Evolutionary conservation across 495 filamentous ascomycete genomes (phyloP).

Genomic region (Melanomma pulvis-pyrius): DNA sequence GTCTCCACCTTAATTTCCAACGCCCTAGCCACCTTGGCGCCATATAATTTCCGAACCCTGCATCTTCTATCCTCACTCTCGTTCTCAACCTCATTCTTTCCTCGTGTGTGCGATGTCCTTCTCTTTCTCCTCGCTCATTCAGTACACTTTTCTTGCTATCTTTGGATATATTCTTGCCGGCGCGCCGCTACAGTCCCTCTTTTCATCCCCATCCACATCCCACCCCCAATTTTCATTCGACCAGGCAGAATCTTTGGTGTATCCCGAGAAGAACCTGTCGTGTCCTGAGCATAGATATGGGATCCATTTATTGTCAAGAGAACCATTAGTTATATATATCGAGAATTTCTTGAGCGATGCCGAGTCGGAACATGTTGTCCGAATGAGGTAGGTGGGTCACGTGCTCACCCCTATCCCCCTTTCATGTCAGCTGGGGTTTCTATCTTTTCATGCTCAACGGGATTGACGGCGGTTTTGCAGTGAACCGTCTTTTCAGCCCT

Average conservation of each 20-base stretch:
- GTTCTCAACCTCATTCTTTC: slow-evolving; percentile 1
- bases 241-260: slow-evolving; percentile 27
- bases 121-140: slow-evolving; percentile 19
- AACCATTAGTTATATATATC: slow-evolving; percentile 61
- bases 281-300: slow-evolving; percentile 27
- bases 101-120: neutral
- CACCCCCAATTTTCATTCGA: slow-evolving; percentile 2
- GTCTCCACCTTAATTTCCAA: neutral
- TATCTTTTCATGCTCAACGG: no score
- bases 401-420: slow-evolving; percentile 1
- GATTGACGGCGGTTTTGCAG: no score
- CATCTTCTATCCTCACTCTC: neutral
- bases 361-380: slow-evolving; percentile 56
- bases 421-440: neutral
- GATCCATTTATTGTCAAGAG: slow-evolving; percentile 49
- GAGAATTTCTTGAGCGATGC: slow-evolving; percentile 54
- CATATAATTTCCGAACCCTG: slow-evolving; percentile 1
- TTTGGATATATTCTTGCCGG: slow-evolving; percentile 36
- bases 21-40: neutral
- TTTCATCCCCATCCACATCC: neutral
- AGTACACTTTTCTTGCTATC: slow-evolving; percentile 23
- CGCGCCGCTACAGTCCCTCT: slow-evolving; percentile 19
- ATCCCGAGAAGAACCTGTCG: slow-evolving; percentile 19
- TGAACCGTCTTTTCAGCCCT: slow-evolving; percentile 55
- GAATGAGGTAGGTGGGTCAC: slow-evolving; percentile 50